Evolutionary conservation across 2,329 filamentous ascomycete genomes (phyloP).

Genomic region (Botryotinia narcissicola): DNA sequence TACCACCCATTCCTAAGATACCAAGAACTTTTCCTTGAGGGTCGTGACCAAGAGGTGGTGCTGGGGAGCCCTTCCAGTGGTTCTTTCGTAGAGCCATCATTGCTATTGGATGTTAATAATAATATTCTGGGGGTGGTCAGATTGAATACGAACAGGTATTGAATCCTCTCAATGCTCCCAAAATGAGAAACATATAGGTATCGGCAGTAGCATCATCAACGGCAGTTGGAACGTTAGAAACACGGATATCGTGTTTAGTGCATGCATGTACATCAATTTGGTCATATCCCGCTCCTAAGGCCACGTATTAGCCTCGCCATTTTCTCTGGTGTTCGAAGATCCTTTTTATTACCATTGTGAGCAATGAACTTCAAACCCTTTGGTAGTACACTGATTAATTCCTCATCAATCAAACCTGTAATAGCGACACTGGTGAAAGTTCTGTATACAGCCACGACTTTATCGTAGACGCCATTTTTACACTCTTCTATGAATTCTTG

Average conservation of each 20-base stretch:
- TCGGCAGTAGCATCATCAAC: slow-evolving; percentile 85
- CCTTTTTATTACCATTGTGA: slow-evolving; percentile 52
- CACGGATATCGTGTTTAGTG: slow-evolving; percentile 61
- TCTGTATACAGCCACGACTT: slow-evolving; percentile 63
- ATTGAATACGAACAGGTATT: slow-evolving; percentile 45
- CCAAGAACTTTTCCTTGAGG: slow-evolving; percentile 76
- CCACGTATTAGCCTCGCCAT: not conserved
- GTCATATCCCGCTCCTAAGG: slow-evolving; percentile 76
- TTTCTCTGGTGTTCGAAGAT: not conserved
- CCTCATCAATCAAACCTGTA: slow-evolving; percentile 69
- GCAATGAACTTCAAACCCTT: slow-evolving; percentile 55
- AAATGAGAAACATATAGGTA: slow-evolving; percentile 73
- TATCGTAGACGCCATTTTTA: slow-evolving; percentile 62
- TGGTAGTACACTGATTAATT: slow-evolving; percentile 61
- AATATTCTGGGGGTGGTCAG: not conserved
- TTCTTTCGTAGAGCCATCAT: slow-evolving; percentile 65
- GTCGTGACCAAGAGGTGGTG: slow-evolving; percentile 66
- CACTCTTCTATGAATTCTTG: slow-evolving; percentile 68
- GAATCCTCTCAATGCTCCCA: slow-evolving; percentile 76
- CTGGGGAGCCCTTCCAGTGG: slow-evolving; percentile 61
- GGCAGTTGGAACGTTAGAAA: slow-evolving; percentile 79
- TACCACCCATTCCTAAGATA: slow-evolving; percentile 83
- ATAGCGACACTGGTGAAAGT: slow-evolving; percentile 63
- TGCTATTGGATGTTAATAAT: slow-evolving; percentile 34
- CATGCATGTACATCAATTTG: slow-evolving; percentile 74